Conservation (phyloP, 2,329 filamentous ascomycete species). For the Plenodomus biglobosus region DNA sequence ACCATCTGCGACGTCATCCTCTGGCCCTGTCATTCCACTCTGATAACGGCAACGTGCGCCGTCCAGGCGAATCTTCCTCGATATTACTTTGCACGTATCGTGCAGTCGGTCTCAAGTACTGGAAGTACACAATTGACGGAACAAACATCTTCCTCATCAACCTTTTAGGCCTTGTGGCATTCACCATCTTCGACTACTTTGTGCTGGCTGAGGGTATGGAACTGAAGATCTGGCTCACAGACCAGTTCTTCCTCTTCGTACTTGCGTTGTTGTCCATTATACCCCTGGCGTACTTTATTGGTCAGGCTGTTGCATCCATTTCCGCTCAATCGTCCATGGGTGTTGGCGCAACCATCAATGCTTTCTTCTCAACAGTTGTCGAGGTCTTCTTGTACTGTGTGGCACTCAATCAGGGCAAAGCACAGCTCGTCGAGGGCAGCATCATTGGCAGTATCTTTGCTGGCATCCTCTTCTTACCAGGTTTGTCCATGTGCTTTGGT, state of each 20-base stretch:
- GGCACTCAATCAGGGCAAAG: slow-evolving; percentile 88
- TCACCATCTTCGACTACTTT: slow-evolving; percentile 91
- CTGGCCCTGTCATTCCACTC: slow-evolving; percentile 91
- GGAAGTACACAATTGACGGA: slow-evolving; percentile 98
- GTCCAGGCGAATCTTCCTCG: slow-evolving; percentile 71
- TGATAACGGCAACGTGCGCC: slow-evolving; percentile 73
- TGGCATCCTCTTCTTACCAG: slow-evolving; percentile 90
- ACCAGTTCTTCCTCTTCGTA: slow-evolving; percentile 82
- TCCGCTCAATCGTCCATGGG: slow-evolving; percentile 99
- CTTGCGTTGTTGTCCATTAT: slow-evolving; percentile 89
- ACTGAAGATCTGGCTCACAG: slow-evolving; percentile 72
- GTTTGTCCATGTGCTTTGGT: slow-evolving; percentile 97
- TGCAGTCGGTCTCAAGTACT: slow-evolving; percentile 90
- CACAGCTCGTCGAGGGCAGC: slow-evolving; percentile 89
- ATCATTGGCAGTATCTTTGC: slow-evolving; percentile 98
- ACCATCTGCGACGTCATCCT: slow-evolving; percentile 89
- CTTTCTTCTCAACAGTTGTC: slow-evolving; percentile 96
- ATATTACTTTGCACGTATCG: slow-evolving; percentile 96
- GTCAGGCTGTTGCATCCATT: slow-evolving; percentile 96
- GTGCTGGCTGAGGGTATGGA: slow-evolving; percentile 71
- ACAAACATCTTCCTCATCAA: slow-evolving; percentile 99
- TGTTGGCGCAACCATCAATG: slow-evolving; percentile 92
- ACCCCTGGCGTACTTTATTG: slow-evolving; percentile 96
- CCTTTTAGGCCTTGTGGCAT: slow-evolving; percentile 87
- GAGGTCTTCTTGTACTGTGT: slow-evolving; percentile 98